phyloP scores from a whole-genome alignment of 345 rosid species.

The Populus davidiana region DNA sequence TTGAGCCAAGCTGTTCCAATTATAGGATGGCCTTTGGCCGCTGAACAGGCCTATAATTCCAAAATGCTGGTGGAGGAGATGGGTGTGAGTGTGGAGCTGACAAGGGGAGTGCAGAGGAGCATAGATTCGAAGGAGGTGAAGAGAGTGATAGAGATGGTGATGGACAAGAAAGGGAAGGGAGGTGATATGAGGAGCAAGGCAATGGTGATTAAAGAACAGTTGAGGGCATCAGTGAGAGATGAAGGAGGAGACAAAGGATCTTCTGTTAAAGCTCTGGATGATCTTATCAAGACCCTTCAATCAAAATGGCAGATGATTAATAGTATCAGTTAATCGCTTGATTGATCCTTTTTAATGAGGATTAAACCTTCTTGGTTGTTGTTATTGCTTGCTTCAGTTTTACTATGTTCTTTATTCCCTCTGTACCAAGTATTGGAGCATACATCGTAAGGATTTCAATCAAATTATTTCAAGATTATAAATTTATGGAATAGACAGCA shows the following conservation, averaged over 20 bases:
- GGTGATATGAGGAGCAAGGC: slow-evolving; percentile 41
- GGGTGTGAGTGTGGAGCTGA: slow-evolving; percentile 43
- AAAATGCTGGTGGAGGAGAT: slow-evolving; percentile 57
- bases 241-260: slow-evolving; percentile 33
- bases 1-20: slow-evolving; percentile 51
- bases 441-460: no score
- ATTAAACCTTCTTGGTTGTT: no score
- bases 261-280: slow-evolving; percentile 34
- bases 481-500: no score
- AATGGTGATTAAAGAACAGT: slow-evolving; percentile 20
- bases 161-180: slow-evolving; percentile 38
- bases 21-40: slow-evolving; percentile 60
- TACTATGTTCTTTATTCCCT: no score
- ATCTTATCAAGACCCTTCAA: slow-evolving; percentile 17
- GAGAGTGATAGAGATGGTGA: slow-evolving; percentile 33
- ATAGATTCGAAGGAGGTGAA: slow-evolving; percentile 25
- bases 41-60: slow-evolving; percentile 41
- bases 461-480: no score
- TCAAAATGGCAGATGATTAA: neutral
- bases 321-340: neutral
- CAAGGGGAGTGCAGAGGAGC: slow-evolving; percentile 28
- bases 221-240: slow-evolving; percentile 25
- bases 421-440: no score
- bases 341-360: no score
- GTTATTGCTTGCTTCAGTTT: no score